Percentiles rank a stretch among this genome's conserved stretches.
These are phyloP conservation scores for Naganishia liquefaciens DNA, from an alignment of 1,284 basidiomycete genomes.

Conservation along the genomic window DNA sequence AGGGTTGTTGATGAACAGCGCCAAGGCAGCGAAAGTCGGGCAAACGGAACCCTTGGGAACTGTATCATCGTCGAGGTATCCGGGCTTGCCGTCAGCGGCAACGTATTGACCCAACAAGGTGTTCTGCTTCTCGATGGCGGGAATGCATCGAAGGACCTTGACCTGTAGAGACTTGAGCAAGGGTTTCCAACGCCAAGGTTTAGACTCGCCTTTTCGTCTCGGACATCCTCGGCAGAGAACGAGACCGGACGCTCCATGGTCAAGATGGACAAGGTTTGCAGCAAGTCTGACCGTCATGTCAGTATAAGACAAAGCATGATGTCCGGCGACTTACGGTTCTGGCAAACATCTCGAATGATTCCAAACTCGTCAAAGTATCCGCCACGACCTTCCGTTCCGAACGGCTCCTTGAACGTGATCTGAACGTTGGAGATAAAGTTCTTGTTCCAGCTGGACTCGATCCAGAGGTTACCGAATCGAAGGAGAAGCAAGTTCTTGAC, in stretches of 20 bases:
- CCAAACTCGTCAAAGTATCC: slow-evolving; percentile 99
- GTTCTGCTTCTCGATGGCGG: slow-evolving; percentile 73
- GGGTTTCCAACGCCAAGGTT: slow-evolving; percentile 29
- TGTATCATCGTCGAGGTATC: slow-evolving; percentile 93
- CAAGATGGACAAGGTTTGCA: slow-evolving; percentile 87
- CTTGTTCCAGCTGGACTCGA: slow-evolving; percentile 87
- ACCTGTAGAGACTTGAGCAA: slow-evolving; percentile 61
- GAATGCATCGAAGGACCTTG: slow-evolving; percentile 87
- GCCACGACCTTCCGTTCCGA: slow-evolving; percentile 93
- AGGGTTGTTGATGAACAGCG: slow-evolving; percentile 87
- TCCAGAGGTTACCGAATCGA: slow-evolving; percentile 86
- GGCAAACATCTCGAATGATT: slow-evolving; percentile 91
- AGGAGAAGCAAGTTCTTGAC: slow-evolving; percentile 94
- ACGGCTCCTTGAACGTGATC: slow-evolving; percentile 97
- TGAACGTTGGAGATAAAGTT: slow-evolving; percentile 92
- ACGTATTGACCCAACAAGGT: slow-evolving; percentile 91
- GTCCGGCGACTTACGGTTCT: slow-evolving; percentile 77
- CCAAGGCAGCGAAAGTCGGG: slow-evolving; percentile 87
- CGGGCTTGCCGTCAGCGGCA: slow-evolving; percentile 81
- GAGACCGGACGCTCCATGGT: slow-evolving; percentile 98
- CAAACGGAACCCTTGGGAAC: slow-evolving; percentile 88
- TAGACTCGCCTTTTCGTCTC: slow-evolving; percentile 82
- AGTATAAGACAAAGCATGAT: slow-evolving; percentile 21
- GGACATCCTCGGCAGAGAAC: slow-evolving; percentile 91
- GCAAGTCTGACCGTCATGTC: slow-evolving; percentile 64